Percentiles rank a stretch among this genome's conserved stretches.
These are phyloP conservation scores for Boletales sp. DNA, from an alignment of 768 basidiomycete species.

Conservation along the genomic window DNA sequence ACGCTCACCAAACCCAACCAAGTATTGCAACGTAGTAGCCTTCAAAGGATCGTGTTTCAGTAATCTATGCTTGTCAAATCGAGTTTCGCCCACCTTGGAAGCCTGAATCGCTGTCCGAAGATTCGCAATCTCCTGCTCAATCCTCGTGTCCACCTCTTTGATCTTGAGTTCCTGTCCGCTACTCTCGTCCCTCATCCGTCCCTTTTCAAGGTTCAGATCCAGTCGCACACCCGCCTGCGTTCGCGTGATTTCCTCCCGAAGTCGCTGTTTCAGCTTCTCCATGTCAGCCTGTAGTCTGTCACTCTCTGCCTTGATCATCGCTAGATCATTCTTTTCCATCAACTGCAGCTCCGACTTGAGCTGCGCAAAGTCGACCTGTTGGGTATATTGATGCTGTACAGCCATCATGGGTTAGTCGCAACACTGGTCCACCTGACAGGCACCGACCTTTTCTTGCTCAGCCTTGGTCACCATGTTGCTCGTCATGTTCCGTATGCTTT, in stretches of 20 bases:
- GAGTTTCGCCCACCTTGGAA: slow-evolving; percentile 56
- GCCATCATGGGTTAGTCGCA: slow-evolving; percentile 5
- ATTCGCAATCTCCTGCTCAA: slow-evolving; percentile 92
- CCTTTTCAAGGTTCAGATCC: slow-evolving; percentile 96
- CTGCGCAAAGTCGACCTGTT: slow-evolving; percentile 95
- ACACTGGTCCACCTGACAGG: neutral
- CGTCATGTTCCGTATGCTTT: slow-evolving; percentile 94
- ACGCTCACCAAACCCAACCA: slow-evolving; percentile 79
- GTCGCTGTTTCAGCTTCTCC: slow-evolving; percentile 90
- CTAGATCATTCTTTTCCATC: slow-evolving; percentile 95
- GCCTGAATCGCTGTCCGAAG: slow-evolving; percentile 81
- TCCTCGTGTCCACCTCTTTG: slow-evolving; percentile 95
- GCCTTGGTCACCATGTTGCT: slow-evolving; percentile 94
- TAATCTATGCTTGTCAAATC: neutral
- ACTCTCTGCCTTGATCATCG: slow-evolving; percentile 94
- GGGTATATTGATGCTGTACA: slow-evolving; percentile 81
- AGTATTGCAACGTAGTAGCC: slow-evolving; percentile 84
- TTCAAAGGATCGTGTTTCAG: slow-evolving; percentile 23
- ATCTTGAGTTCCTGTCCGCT: slow-evolving; percentile 92
- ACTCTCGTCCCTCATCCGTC: slow-evolving; percentile 90
- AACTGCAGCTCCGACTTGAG: slow-evolving; percentile 95
- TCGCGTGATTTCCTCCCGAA: slow-evolving; percentile 86
- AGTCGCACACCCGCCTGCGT: slow-evolving; percentile 92
- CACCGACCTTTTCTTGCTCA: slow-evolving; percentile 88
- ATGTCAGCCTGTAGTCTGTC: slow-evolving; percentile 90